These are phyloP conservation scores for Sporodiniella umbellata DNA, from an alignment of 371 early-diverging fungal genomes.

Conservation along the genomic window DNA sequence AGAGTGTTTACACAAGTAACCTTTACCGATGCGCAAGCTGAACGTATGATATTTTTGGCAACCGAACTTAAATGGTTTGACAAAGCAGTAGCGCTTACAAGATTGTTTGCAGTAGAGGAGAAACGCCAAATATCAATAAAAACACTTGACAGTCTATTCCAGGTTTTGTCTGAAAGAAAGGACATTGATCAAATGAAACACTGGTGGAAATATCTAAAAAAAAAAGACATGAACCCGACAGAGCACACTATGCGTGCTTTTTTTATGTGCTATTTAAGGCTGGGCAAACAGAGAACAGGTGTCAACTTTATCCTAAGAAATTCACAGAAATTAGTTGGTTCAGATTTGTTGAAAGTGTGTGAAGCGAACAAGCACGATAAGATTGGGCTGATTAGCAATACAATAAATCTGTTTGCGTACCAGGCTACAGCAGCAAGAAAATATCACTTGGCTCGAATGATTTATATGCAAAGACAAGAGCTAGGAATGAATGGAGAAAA, in stretches of 20 bases:
- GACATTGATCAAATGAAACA: conserved; percentile 10
- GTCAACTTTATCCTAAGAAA: conserved; percentile 6
- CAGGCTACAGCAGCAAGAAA: conserved; percentile 15
- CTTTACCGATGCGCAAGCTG: conserved; percentile 7
- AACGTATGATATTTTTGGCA: conserved; percentile 15
- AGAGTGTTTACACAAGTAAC: conserved; percentile 9
- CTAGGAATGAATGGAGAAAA: conserved; percentile 10
- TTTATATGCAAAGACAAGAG: conserved; percentile 18
- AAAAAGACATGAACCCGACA: neutral
- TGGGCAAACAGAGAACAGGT: conserved; percentile 13
- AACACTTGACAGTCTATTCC: conserved; percentile 27
- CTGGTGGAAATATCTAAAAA: conserved; percentile 21
- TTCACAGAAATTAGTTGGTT: too few relatives aligned
- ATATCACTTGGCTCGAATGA: conserved; percentile 16
- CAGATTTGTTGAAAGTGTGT: conserved; percentile 2
- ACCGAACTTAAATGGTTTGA: conserved; percentile 6
- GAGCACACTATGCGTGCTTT: conserved; percentile 10
- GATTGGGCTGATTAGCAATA: conserved; percentile 14
- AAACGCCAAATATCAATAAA: conserved; percentile 9
- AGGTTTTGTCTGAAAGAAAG: conserved; percentile 14
- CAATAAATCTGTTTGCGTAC: conserved; percentile 16
- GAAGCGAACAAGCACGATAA: neutral
- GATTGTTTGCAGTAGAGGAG: conserved; percentile 1
- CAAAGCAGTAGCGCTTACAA: conserved; percentile 13
- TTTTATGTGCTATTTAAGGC: conserved; percentile 13